phyloP scores from a whole-genome alignment of 2,329 filamentous ascomycete species.

The Rhynchosporium agropyri region DNA sequence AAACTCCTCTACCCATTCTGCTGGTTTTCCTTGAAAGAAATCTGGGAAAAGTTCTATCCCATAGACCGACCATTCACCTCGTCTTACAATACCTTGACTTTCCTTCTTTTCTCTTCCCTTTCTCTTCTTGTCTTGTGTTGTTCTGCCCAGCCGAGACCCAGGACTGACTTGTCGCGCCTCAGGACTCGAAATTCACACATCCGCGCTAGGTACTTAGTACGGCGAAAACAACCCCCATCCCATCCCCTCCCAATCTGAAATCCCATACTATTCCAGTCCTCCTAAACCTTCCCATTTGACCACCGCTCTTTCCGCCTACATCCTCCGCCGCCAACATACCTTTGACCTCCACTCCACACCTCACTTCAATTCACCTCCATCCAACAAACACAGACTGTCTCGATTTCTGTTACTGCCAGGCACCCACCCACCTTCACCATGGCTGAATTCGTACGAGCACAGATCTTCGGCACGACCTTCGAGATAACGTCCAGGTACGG shows the following conservation, averaged over 20 bases:
- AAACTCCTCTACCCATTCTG: too few species aligned
- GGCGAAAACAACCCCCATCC: slow-evolving; percentile 15
- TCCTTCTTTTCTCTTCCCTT: not conserved
- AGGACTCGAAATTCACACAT: slow-evolving; percentile 6
- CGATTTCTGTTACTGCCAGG: not conserved
- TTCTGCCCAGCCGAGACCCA: not conserved
- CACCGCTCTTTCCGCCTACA: not conserved
- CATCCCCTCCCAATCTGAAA: not conserved
- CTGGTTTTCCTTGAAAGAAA: too few species aligned
- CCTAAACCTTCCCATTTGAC: not conserved
- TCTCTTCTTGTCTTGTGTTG: not conserved
- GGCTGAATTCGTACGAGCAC: slow-evolving; percentile 98
- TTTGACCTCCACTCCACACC: not conserved
- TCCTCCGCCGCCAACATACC: slow-evolving; percentile 10
- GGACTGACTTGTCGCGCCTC: slow-evolving; percentile 5
- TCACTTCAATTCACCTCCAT: not conserved
- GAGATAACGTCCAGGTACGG: slow-evolving; percentile 96
- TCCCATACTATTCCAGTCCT: not conserved
- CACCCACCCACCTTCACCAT: slow-evolving; percentile 57
- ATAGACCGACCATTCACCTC: too few species aligned
- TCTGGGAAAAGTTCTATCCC: too few species aligned
- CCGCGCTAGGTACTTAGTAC: slow-evolving; percentile 20
- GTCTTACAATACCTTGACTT: too few species aligned
- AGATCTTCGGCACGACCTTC: slow-evolving; percentile 99
- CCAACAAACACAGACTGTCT: not conserved